Base-by-base conservation (phyloP, 495 filamentous ascomycete genomes). In the Neurospora sp. region DNA sequence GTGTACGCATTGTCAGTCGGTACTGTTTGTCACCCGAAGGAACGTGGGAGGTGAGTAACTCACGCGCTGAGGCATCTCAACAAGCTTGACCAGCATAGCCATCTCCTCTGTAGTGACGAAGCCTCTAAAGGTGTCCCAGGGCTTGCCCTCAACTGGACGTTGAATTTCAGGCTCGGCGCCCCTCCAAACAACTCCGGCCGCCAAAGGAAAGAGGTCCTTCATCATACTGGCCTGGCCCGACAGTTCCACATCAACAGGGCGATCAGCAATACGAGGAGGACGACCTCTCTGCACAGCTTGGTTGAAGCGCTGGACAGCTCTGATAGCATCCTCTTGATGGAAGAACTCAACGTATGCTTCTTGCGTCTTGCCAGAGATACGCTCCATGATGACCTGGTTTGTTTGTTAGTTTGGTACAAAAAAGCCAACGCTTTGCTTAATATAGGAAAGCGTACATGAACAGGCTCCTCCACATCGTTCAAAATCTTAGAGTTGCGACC, bases 31-130 rank as follows among this genome's bases (percentile, higher is more conserved):
- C 44, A 72, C 68, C 22, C 41, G 5, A 71, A 14, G 18, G 12
- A 11, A 38, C 8, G 68, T 42, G 12, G 37, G 71, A 40, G 31
- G 69, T 5, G 68, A 73, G 31, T 40, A 22, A 87, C 91, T 83
- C 84, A 92, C 91, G 12, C 90, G 88, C 70, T 87, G 82, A 14
- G 91, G 91, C 22, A 85, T 82, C 75, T 93, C 90, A 10, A 89
- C 88, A 78, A 92, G 89, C 78, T 91, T 91, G 46, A 86, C 81
- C 38, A 90, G 79, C 76, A 90, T 86, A 11, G 87, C 85, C 78
- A 94, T 84, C 80, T 96, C 91, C 76, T 96, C 93, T 9, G 82
- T 82, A 2, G 87, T 89, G 27, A 94, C 79, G 75, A 94, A 94
- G 2, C 88, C 88, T 71, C 86, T 85, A 81, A 94, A 96, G 6